Percentiles rank a stretch among this genome's conserved stretches.
These are phyloP conservation scores for Dunaliella primolecta DNA, from an alignment of 139 green algal species.

Conservation along the genomic window DNA sequence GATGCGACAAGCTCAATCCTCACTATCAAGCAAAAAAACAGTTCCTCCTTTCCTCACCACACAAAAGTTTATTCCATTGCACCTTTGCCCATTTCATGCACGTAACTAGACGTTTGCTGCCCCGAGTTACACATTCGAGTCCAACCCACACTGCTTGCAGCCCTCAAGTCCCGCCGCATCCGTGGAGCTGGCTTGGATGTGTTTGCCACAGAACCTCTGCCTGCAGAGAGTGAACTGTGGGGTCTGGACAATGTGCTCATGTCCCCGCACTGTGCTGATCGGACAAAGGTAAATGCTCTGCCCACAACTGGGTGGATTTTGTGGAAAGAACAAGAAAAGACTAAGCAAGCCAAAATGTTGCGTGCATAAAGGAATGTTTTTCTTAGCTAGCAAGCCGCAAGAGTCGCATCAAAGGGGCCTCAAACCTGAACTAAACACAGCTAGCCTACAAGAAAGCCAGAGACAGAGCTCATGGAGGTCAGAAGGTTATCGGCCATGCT, in stretches of 20 bases:
- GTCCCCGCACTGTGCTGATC: conserved; percentile 69
- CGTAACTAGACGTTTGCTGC: no score
- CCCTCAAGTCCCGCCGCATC: conserved; percentile 57
- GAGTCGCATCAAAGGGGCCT: no score
- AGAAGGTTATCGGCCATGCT: no score
- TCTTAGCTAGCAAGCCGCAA: no score
- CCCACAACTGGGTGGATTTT: no score
- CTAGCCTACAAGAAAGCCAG: no score
- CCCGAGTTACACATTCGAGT: not conserved
- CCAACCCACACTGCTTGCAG: conserved; percentile 43
- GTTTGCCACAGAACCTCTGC: conserved; percentile 72
- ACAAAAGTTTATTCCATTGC: not conserved
- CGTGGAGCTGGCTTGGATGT: conserved; percentile 78
- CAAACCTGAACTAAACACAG: no score
- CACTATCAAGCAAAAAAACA: not conserved
- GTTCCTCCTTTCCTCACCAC: not conserved
- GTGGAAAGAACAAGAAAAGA: no score
- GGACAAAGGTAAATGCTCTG: conserved; percentile 44
- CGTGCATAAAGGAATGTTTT: no score
- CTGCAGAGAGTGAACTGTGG: conserved; percentile 63
- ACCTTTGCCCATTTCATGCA: not conserved
- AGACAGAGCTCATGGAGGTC: no score
- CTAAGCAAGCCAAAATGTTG: no score
- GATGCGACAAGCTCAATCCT: no score
- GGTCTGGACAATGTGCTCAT: conserved; percentile 74